Conservation (phyloP, 306 rosid species). For the Castanospermum australe region DNA sequence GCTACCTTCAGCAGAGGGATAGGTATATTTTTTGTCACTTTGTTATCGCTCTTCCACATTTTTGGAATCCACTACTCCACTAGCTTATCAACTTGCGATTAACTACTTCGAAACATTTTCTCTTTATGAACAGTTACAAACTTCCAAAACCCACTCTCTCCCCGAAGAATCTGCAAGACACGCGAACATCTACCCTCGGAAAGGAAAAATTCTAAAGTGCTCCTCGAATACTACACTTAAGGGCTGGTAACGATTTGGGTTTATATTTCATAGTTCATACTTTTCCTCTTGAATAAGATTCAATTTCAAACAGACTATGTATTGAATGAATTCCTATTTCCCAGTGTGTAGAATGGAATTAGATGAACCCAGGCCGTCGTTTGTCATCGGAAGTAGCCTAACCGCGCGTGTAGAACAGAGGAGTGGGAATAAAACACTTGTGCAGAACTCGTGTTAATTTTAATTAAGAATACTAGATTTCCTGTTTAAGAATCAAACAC, state of each 20-base stretch:
- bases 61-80: slow-evolving; percentile 30
- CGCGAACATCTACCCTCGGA: background rate
- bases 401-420: background rate
- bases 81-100: slow-evolving; percentile 16
- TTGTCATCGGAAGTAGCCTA: background rate
- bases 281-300: background rate
- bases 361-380: background rate
- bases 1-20: slow-evolving; percentile 29
- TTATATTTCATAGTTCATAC: too few relatives aligned
- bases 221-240: too few relatives aligned
- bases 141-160: background rate
- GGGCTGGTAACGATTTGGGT: background rate
- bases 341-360: background rate
- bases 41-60: slow-evolving; percentile 6
- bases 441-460: background rate
- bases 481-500: background rate
- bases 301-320: too few relatives aligned
- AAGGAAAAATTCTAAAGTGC: background rate
- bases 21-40: slow-evolving; percentile 31
- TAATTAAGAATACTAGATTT: background rate
- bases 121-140: background rate
- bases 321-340: too few relatives aligned
- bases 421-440: background rate
- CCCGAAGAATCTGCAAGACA: slow-evolving; percentile 6
- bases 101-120: background rate